These are phyloP conservation scores for Cytospora mali DNA, from an alignment of 2,329 filamentous ascomycete species.

Conservation along the genomic window DNA sequence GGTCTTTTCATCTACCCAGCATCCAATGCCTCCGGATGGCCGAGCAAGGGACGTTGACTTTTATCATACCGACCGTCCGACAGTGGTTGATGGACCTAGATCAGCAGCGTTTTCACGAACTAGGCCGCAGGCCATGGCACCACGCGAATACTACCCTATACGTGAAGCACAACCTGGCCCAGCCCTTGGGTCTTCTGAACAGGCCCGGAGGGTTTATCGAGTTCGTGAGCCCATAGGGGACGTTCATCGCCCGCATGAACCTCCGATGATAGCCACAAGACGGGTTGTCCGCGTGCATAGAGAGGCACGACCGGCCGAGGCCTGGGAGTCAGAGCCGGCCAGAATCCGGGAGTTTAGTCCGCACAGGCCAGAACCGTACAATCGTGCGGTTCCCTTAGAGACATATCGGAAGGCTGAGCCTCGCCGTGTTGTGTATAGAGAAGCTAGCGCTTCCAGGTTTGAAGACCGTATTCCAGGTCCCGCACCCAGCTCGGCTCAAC, in stretches of 20 bases:
- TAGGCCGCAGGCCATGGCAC: constrained; percentile 6
- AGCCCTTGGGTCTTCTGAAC: constrained; percentile 9
- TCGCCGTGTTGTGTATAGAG: constrained; percentile 18
- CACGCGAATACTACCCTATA: constrained; percentile 9
- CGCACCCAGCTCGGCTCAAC: constrained; percentile 9
- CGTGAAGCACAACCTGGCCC: constrained; percentile 8
- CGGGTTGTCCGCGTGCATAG: constrained; percentile 22
- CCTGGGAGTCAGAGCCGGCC: constrained; percentile 8
- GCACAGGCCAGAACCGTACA: constrained; percentile 7
- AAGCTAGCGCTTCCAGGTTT: constrained; percentile 22
- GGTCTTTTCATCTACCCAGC: neutral
- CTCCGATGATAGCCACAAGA: constrained; percentile 12
- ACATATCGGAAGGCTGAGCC: constrained; percentile 5
- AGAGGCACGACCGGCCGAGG: constrained; percentile 8
- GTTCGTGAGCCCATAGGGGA: constrained; percentile 22
- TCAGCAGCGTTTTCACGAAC: constrained; percentile 2
- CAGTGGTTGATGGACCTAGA: neutral
- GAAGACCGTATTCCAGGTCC: constrained; percentile 1
- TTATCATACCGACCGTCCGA: constrained; percentile 6
- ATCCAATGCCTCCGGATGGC: neutral
- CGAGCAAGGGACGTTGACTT: constrained; percentile 9
- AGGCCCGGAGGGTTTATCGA: constrained; percentile 20
- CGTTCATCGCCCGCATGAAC: neutral
- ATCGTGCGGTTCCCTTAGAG: neutral
- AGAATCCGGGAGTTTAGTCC: constrained; percentile 22